Percentiles rank a stretch among this genome's conserved stretches.
These are phyloP conservation scores for Backusella parvicylindrica DNA, from an alignment of 192 early-diverging fungal genomes.

Conservation along the genomic window DNA sequence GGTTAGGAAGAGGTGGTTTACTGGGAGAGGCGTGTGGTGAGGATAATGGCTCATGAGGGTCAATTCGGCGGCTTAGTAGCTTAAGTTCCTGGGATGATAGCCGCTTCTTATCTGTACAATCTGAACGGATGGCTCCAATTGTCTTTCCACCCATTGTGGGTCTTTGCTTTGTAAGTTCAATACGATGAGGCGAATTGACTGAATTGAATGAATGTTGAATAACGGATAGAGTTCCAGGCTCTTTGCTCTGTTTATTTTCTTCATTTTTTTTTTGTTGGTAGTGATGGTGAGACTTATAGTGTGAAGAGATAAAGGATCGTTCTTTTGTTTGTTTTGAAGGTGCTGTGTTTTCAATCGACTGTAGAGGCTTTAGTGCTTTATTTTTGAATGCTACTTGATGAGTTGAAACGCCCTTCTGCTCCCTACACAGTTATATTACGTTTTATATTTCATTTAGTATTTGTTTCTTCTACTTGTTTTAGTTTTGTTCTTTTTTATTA, in stretches of 20 bases:
- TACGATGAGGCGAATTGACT: background rate
- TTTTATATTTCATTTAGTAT: background rate
- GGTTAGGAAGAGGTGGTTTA: constrained; percentile 10
- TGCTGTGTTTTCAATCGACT: background rate
- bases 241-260: background rate
- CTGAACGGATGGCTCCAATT: background rate
- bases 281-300: background rate
- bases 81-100: constrained; percentile 23
- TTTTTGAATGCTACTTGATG: background rate
- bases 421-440: background rate
- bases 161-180: constrained; percentile 1
- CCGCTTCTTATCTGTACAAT: background rate
- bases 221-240: background rate
- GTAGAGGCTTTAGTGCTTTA: background rate
- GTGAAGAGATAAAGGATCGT: background rate
- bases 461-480: background rate
- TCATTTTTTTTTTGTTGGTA: background rate
- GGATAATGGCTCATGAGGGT: constrained; percentile 12
- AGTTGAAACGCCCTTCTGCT: background rate
- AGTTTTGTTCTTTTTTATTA: background rate
- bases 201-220: background rate
- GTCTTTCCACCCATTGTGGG: constrained; percentile 17
- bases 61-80: constrained; percentile 23
- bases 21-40: constrained; percentile 18
- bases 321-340: background rate